These are phyloP conservation scores for Afroboletus lepidellus DNA, from an alignment of 1,284 basidiomycete species.

Conservation along the genomic window DNA sequence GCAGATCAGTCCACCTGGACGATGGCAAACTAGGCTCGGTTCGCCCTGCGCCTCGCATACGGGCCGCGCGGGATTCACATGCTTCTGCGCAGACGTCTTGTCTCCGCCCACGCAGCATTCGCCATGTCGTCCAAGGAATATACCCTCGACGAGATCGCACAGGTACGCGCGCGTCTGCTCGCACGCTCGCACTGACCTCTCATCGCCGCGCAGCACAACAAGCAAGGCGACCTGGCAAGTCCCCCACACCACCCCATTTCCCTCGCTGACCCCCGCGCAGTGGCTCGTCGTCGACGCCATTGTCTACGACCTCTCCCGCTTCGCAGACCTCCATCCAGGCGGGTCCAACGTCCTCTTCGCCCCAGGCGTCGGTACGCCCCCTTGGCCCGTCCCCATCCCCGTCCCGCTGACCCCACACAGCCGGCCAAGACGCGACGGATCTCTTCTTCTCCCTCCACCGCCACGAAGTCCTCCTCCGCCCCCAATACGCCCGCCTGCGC, in stretches of 20 bases:
- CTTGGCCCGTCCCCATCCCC: background rate
- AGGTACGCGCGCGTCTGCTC: slow-evolving; percentile 36
- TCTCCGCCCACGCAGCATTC: too few relatives aligned
- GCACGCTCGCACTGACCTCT: background rate
- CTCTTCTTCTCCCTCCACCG: slow-evolving; percentile 92
- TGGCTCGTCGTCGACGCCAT: slow-evolving; percentile 69
- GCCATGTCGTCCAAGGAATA: slow-evolving; percentile 39
- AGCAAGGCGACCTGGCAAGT: slow-evolving; percentile 65
- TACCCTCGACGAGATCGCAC: slow-evolving; percentile 51
- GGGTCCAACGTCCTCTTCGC: slow-evolving; percentile 56
- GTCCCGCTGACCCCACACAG: slow-evolving; percentile 18
- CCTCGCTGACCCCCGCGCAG: slow-evolving; percentile 28
- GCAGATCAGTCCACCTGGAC: too few relatives aligned
- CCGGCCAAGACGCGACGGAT: slow-evolving; percentile 83
- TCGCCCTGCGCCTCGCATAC: too few relatives aligned
- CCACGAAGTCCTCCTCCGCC: slow-evolving; percentile 79
- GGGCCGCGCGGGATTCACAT: background rate
- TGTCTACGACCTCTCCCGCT: slow-evolving; percentile 66
- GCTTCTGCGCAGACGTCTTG: too few relatives aligned
- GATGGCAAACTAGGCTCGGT: too few relatives aligned
- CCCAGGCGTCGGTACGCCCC: slow-evolving; percentile 35
- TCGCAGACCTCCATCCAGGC: slow-evolving; percentile 66
- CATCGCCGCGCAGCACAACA: slow-evolving; percentile 60
- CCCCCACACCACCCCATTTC: background rate
- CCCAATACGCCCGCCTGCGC: slow-evolving; percentile 80